These are phyloP conservation scores for Bretschneidera sinensis DNA, from an alignment of 345 rosid species.

Conservation along the genomic window DNA sequence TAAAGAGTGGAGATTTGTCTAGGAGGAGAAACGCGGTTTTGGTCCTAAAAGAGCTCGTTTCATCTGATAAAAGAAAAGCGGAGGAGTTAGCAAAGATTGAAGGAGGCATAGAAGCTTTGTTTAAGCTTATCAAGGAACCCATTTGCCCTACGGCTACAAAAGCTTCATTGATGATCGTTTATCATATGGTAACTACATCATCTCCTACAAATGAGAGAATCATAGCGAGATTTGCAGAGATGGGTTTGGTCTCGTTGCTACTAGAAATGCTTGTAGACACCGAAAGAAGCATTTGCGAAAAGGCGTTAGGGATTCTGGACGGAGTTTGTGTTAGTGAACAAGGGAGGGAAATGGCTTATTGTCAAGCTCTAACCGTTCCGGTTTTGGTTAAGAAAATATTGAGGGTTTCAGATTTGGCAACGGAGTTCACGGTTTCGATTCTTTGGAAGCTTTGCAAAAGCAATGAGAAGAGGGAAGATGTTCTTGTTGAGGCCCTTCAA, in stretches of 20 bases:
- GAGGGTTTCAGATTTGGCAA: slow-evolving; percentile 61
- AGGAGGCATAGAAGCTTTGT: slow-evolving; percentile 51
- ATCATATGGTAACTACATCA: slow-evolving; percentile 33
- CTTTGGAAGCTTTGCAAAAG: slow-evolving; percentile 64
- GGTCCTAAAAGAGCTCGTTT: slow-evolving; percentile 38
- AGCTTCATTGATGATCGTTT: slow-evolving; percentile 51
- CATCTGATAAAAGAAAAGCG: slow-evolving; percentile 31
- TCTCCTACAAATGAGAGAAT: slow-evolving; percentile 20
- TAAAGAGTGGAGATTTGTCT: slow-evolving; percentile 41
- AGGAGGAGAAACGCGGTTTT: slow-evolving; percentile 57
- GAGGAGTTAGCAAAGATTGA: slow-evolving; percentile 35
- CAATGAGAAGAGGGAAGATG: slow-evolving; percentile 28
- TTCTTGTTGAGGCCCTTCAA: slow-evolving; percentile 60
- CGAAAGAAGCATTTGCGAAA: slow-evolving; percentile 61
- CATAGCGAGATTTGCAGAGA: slow-evolving; percentile 29
- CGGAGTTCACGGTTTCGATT: slow-evolving; percentile 58
- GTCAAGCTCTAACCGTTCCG: slow-evolving; percentile 53
- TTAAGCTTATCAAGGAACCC: slow-evolving; percentile 56
- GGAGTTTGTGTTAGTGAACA: slow-evolving; percentile 38
- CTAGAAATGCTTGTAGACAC: slow-evolving; percentile 50
- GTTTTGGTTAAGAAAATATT: slow-evolving; percentile 73
- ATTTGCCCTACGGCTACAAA: slow-evolving; percentile 55
- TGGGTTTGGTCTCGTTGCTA: slow-evolving; percentile 46
- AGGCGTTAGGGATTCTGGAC: slow-evolving; percentile 54
- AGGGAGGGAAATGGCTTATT: slow-evolving; percentile 37